Evolutionary conservation across 202 grass and related monocot genomes (phyloP).

Genomic region (Brachypodium distachyon): DNA sequence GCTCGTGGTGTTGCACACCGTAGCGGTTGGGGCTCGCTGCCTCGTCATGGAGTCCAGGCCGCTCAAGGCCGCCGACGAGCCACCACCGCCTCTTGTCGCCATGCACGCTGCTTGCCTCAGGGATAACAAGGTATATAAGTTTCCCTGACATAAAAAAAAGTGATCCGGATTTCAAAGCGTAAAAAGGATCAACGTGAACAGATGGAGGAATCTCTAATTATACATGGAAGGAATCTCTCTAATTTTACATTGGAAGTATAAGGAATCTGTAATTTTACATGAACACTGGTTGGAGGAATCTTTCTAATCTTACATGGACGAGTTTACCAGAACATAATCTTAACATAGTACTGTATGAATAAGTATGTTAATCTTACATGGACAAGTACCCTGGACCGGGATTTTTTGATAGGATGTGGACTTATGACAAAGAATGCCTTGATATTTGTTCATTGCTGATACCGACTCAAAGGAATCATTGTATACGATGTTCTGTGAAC

Average conservation of each 20-base stretch:
- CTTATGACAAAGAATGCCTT: conserved; percentile 22
- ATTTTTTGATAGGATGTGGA: conserved; percentile 30
- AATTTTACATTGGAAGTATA: conserved; percentile 16
- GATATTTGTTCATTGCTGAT: conserved; percentile 23
- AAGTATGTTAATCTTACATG: conserved; percentile 16
- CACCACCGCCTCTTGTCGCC: conserved; percentile 47
- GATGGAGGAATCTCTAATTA: conserved; percentile 28
- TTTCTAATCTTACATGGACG: conserved; percentile 28
- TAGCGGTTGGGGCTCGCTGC: conserved; percentile 53
- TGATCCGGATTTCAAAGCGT: not conserved
- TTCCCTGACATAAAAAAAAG: conserved; percentile 36
- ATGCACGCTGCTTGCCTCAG: conserved; percentile 84
- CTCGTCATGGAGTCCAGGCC: conserved; percentile 91
- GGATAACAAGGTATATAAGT: conserved; percentile 95
- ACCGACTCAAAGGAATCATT: conserved; percentile 12
- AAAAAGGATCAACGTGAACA: not conserved
- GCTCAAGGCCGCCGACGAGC: conserved; percentile 21
- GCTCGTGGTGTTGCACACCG: conserved; percentile 80
- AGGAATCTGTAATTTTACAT: conserved; percentile 27
- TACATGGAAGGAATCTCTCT: conserved; percentile 25
- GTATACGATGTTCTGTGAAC: conserved; percentile 3
- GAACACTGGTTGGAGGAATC: conserved; percentile 1
- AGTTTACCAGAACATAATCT: conserved; percentile 9
- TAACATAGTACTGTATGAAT: conserved; percentile 16
- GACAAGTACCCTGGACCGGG: conserved; percentile 27